phyloP scores from a whole-genome alignment of 1,284 basidiomycete species.

The Neotropicomus parvogracilis region DNA sequence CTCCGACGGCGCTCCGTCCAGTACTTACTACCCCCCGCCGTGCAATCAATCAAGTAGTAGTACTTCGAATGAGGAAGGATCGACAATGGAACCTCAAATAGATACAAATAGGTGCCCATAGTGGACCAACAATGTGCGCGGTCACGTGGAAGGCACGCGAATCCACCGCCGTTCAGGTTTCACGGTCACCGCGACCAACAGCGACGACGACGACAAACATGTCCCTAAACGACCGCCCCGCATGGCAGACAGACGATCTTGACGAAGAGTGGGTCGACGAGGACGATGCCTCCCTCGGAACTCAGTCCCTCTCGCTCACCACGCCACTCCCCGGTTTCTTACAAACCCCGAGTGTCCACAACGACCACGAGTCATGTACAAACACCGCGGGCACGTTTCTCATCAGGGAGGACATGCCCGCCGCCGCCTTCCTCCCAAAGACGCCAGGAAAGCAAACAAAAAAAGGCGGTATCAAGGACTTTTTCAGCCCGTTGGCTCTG shows the following conservation, averaged over 20 bases:
- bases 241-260: constrained; percentile 77
- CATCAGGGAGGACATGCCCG: constrained; percentile 66
- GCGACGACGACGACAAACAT: constrained; percentile 9
- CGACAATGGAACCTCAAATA: constrained; percentile 20
- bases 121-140: constrained; percentile 20
- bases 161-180: constrained; percentile 11
- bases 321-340: constrained; percentile 55
- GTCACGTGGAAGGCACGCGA: constrained; percentile 23
- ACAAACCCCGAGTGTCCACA: constrained; percentile 38
- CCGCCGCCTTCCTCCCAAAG: constrained; percentile 54
- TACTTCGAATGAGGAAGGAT: constrained; percentile 21
- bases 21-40: too few species aligned
- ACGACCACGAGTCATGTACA: constrained; percentile 29
- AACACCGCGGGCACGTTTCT: constrained; percentile 68
- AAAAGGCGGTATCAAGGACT: constrained; percentile 67
- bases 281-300: constrained; percentile 37
- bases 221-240: constrained; percentile 41
- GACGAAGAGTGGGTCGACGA: constrained; percentile 76
- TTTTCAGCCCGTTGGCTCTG: constrained; percentile 80
- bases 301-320: constrained; percentile 59
- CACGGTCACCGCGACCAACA: background rate
- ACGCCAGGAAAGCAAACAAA: constrained; percentile 57
- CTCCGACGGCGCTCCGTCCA: too few species aligned
- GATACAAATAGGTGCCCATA: constrained; percentile 20
- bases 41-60: too few species aligned